phyloP scores from a whole-genome alignment of 139 green algal species.

The Coelastrella sp. region DNA sequence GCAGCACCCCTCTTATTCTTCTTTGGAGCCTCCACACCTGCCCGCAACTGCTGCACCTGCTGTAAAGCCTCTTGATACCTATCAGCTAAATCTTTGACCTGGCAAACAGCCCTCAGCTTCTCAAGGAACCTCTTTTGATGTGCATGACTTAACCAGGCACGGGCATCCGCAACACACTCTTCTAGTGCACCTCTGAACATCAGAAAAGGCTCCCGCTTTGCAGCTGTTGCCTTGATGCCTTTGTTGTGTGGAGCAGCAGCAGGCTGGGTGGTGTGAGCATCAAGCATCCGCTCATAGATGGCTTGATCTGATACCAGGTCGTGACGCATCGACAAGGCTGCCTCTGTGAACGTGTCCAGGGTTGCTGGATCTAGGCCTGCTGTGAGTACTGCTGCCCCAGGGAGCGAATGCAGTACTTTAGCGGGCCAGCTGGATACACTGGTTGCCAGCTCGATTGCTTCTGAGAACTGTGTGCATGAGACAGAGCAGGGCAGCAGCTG shows the following conservation, averaged over 20 bases:
- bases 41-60: not conserved
- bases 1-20: not conserved
- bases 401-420: not conserved
- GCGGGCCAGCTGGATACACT: not conserved
- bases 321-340: not conserved
- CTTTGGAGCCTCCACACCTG: not conserved
- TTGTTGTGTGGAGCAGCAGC: not conserved
- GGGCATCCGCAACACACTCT: not conserved
- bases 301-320: not conserved
- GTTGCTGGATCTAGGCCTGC: not conserved
- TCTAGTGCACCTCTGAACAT: not conserved
- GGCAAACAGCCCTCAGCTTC: not conserved
- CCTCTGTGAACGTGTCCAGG: not conserved
- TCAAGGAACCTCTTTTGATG: not conserved
- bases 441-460: not conserved
- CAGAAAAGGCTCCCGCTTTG: not conserved
- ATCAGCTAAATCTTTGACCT: not conserved
- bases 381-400: not conserved
- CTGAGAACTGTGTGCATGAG: not conserved
- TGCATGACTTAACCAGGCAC: not conserved
- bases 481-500: not conserved
- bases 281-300: not conserved
- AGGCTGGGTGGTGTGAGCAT: not conserved
- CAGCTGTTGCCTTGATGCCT: not conserved
- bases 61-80: not conserved